These are phyloP conservation scores for Exserohilum turcica DNA, from an alignment of 2,329 filamentous ascomycete species.

Conservation along the genomic window DNA sequence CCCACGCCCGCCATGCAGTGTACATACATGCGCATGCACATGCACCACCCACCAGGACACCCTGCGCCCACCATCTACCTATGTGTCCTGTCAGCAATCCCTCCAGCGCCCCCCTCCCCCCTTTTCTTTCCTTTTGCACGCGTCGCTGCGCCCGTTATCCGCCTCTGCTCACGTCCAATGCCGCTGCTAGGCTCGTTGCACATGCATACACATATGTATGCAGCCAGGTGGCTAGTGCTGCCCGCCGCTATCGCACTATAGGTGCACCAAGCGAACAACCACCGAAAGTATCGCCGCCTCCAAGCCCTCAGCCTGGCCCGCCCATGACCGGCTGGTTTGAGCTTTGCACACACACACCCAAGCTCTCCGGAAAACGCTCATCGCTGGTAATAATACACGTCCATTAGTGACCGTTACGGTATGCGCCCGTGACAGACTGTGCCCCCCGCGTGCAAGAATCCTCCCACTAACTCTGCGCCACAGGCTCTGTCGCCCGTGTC, in stretches of 20 bases:
- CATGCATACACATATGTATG: constrained; percentile 10
- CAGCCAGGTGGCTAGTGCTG: constrained; percentile 15
- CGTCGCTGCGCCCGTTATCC: background rate
- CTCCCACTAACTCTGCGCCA: background rate
- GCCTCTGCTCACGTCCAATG: constrained; percentile 1
- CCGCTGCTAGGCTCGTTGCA: constrained; percentile 1
- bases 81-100: background rate
- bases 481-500: constrained; percentile 51
- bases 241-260: constrained; percentile 8
- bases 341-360: constrained; percentile 24
- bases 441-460: background rate
- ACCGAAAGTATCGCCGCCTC: constrained; percentile 21
- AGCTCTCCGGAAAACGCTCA: constrained; percentile 24
- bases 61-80: background rate
- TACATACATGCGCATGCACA: no score
- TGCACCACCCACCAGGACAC: background rate
- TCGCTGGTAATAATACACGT: constrained; percentile 24
- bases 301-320: constrained; percentile 29
- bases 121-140: background rate
- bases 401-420: constrained; percentile 34
- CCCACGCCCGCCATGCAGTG: no score
- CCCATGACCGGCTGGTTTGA: constrained; percentile 31
- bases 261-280: constrained; percentile 15
- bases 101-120: background rate
- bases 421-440: background rate